Conservation (phyloP, 208 protist genomes). For the Leishmania braziliensis region DNA sequence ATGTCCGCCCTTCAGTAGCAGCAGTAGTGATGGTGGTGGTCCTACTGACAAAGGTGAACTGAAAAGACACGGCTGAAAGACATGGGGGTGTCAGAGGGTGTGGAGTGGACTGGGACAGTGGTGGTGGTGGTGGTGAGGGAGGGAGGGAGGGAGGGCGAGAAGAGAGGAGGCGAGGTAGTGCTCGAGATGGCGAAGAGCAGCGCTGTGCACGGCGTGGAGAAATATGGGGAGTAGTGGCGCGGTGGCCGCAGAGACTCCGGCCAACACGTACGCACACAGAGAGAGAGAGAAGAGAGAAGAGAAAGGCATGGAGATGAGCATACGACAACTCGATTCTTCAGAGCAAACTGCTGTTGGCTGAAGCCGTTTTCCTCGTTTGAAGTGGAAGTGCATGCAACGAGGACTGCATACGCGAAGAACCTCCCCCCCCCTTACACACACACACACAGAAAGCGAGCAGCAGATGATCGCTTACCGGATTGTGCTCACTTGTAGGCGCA, state of each 20-base stretch:
- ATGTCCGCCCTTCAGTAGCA: too few species aligned
- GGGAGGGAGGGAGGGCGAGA: background rate
- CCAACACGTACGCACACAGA: background rate
- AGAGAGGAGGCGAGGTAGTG: background rate
- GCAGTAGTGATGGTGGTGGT: too few species aligned
- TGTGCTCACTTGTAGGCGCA: background rate
- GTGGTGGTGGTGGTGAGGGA: constrained; percentile 2
- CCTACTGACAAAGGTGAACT: too few species aligned
- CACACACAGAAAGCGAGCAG: background rate
- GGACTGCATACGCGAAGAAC: background rate
- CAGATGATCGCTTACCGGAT: too few species aligned
- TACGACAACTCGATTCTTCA: background rate
- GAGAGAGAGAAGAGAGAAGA: background rate
- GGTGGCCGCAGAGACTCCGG: background rate
- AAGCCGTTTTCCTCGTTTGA: background rate
- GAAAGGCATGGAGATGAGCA: too few species aligned
- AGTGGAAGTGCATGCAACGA: constrained; percentile 1
- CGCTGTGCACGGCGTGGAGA: background rate
- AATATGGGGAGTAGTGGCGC: background rate
- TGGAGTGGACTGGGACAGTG: background rate
- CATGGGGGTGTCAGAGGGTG: background rate
- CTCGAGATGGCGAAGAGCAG: background rate
- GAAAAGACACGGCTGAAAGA: background rate
- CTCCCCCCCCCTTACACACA: background rate
- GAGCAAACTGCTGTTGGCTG: background rate